These are phyloP conservation scores for Taphrina deformans DNA, from an alignment of 1,139 yeast genomes.

Conservation along the genomic window DNA sequence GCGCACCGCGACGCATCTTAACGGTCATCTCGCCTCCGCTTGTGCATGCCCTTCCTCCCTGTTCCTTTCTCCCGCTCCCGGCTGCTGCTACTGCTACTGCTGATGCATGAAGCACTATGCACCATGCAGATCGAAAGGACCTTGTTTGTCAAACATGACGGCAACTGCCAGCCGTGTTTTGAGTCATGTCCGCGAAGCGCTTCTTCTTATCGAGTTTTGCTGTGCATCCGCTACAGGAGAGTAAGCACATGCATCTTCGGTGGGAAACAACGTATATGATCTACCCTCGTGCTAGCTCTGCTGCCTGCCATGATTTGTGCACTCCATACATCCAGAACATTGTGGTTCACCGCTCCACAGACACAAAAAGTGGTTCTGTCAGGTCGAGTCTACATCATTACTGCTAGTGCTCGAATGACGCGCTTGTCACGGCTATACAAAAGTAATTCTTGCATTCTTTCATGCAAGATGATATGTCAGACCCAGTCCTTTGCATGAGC, in stretches of 20 bases:
- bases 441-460: too few species aligned
- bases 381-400: too few species aligned
- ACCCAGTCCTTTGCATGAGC: not conserved
- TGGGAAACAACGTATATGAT: too few species aligned
- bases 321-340: too few species aligned
- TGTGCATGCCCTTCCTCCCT: not conserved
- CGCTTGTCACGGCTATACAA: too few species aligned
- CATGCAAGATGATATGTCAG: not conserved
- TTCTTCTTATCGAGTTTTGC: not conserved
- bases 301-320: too few species aligned
- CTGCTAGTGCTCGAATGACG: too few species aligned
- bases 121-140: not conserved
- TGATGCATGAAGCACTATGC: not conserved
- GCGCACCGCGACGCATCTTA: constrained; percentile 1
- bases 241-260: not conserved
- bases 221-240: not conserved
- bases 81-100: not conserved
- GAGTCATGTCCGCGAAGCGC: not conserved
- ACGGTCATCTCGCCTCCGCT: constrained; percentile 4
- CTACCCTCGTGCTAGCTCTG: too few species aligned
- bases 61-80: too few species aligned
- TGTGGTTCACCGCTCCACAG: too few species aligned
- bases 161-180: not conserved
- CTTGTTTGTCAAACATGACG: too few species aligned
- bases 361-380: too few species aligned